Base-by-base conservation (phyloP, 306 rosid genomes). In the Morella rubra region DNA sequence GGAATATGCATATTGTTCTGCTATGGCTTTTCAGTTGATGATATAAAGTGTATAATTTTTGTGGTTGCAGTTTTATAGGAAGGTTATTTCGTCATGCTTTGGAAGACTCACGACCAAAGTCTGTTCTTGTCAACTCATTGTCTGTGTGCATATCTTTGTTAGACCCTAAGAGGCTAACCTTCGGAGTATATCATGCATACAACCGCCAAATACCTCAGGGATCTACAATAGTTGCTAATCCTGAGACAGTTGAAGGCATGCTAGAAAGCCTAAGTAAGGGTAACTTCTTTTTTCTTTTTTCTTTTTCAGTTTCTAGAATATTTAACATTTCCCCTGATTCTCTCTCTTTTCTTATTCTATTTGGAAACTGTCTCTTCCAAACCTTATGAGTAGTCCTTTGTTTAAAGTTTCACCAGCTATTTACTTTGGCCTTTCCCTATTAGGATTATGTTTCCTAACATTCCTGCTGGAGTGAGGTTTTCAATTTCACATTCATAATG, bases 191-290 rank as follows among this genome's bases (percentile, higher is more conserved):
- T 82, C 84, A 88, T 69, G 40, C 89, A 68, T 96, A 88, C 82
- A 88, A 85, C 82, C 96, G 93, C 73, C 99, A 91, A 80, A 80
- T 87, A 79, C 73, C 83, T 64, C 89, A 82, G 75, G 93, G 86
- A 37, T 80, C 97, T 42, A 49, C 86, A 18, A 89, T 81, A 69
- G 81, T 90, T 52, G 94, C 97, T 77, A 92, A 85, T 89, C 90
- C 96, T 8, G 96, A 96, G 82, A 93, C 96, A 69, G 93, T 96
- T 74, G 97, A 89, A 80, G 99, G 99, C 87, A 95, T 95, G 99
- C 81, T 95, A 82, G 97, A 90, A 85, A 90, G 96, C 91, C 78
- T 95, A 64, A 93, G 98, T 95, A 80, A 73, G 73, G 72, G 24
- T 86, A 44, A 49, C 69, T 78, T 64, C 40, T 58, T 77, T 19